phyloP scores from a whole-genome alignment of 352 stramenopile species.

The Phytophthora pinifolia region DNA sequence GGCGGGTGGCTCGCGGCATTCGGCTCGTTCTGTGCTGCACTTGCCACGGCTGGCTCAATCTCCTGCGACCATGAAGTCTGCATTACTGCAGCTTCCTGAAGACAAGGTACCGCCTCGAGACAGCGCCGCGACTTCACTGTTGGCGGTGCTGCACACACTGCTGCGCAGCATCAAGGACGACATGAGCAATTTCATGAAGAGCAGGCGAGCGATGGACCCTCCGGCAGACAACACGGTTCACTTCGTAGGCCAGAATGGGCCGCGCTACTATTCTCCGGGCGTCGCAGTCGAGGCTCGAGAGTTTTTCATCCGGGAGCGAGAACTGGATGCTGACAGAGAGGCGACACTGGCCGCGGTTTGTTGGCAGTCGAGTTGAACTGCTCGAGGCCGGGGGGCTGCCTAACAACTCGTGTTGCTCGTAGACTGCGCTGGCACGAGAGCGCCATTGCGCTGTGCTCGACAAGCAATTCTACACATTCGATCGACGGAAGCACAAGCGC shows the following conservation, averaged over 20 bases:
- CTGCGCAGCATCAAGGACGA: conserved; percentile 44
- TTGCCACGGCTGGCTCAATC: conserved; percentile 10
- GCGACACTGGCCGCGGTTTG: conserved; percentile 32
- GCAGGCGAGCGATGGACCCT: conserved; percentile 29
- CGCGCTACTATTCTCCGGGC: conserved; percentile 24
- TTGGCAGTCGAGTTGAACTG: not conserved
- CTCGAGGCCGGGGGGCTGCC: not conserved
- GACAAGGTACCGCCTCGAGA: not conserved
- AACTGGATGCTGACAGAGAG: conserved; percentile 25
- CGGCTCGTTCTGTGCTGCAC: not conserved
- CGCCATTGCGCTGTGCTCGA: conserved; percentile 53
- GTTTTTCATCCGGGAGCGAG: conserved; percentile 38
- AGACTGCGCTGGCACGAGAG: conserved; percentile 42
- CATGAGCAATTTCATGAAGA: conserved; percentile 32
- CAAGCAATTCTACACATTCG: conserved; percentile 47
- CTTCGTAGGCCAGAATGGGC: conserved; percentile 5
- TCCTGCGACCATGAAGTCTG: conserved; percentile 1
- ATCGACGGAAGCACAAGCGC: conserved; percentile 26
- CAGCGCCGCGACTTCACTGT: conserved; percentile 28
- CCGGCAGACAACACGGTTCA: conserved; percentile 22
- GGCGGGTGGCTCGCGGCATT: not conserved
- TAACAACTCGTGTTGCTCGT: not conserved
- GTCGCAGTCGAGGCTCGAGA: conserved; percentile 36
- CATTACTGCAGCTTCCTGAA: not conserved
- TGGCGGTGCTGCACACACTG: conserved; percentile 54